A percentile compares a stretch with the other conserved stretches of the same genome.
These are phyloP conservation scores for Candida tetrigidarum DNA, from an alignment of 1,139 yeast genomes.

Conservation along the genomic window DNA sequence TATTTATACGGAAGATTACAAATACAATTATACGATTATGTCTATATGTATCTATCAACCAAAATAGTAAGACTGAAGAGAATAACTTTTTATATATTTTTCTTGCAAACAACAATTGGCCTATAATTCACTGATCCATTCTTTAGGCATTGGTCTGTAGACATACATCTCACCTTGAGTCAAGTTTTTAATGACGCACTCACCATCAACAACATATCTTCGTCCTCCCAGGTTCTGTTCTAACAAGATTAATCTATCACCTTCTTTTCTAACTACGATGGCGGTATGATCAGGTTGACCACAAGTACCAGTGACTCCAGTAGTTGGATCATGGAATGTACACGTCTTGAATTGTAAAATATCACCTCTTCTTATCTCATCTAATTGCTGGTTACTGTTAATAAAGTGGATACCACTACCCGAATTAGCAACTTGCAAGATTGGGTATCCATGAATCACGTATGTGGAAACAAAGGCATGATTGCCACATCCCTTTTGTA, in stretches of 20 bases:
- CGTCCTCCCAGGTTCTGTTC: constrained; percentile 66
- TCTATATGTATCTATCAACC: too few relatives aligned
- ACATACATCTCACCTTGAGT: constrained; percentile 52
- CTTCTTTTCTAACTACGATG: constrained; percentile 48
- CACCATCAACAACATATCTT: constrained; percentile 51
- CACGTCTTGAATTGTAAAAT: constrained; percentile 46
- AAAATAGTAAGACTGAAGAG: too few relatives aligned
- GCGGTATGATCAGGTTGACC: constrained; percentile 77
- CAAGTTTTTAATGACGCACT: constrained; percentile 46
- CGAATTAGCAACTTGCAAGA: constrained; percentile 40
- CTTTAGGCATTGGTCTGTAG: constrained; percentile 58
- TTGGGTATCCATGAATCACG: constrained; percentile 60
- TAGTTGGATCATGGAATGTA: constrained; percentile 39
- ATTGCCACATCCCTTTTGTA: constrained; percentile 61
- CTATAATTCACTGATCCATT: constrained; percentile 48
- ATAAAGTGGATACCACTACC: constrained; percentile 24
- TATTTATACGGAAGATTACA: too few relatives aligned
- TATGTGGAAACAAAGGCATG: constrained; percentile 64
- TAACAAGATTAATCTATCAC: constrained; percentile 43
- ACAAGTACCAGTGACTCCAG: constrained; percentile 32
- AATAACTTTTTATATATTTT: neutral
- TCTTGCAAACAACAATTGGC: neutral
- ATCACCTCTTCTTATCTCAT: constrained; percentile 47
- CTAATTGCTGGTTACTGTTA: constrained; percentile 27
- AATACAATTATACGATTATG: too few relatives aligned